A percentile compares a stretch with the other conserved stretches of the same genome.
These are phyloP conservation scores for Suhomyces maxii DNA, from an alignment of 1,139 yeast species.

Conservation along the genomic window DNA sequence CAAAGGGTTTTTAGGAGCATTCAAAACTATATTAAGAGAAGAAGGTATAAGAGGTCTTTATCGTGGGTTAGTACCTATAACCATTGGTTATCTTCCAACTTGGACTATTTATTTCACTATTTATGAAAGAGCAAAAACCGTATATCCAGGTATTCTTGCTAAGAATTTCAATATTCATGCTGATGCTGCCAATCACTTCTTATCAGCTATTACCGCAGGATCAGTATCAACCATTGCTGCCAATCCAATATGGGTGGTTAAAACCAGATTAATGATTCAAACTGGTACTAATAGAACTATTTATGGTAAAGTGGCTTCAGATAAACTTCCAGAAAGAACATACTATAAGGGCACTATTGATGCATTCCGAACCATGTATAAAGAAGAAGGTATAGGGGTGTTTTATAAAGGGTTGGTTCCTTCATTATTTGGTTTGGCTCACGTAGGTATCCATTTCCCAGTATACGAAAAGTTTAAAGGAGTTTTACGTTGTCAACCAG, in stretches of 20 bases:
- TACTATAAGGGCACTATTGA: constrained; percentile 78
- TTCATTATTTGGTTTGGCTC: constrained; percentile 83
- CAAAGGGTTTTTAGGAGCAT: constrained; percentile 38
- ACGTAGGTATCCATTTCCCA: constrained; percentile 97
- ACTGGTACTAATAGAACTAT: constrained; percentile 38
- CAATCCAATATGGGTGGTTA: constrained; percentile 97
- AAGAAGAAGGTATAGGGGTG: constrained; percentile 76
- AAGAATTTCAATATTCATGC: constrained; percentile 32
- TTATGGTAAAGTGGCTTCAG: constrained; percentile 15
- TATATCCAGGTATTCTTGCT: constrained; percentile 38
- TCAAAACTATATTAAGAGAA: constrained; percentile 61
- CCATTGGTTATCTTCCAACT: constrained; percentile 92
- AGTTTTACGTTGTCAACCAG: constrained; percentile 35
- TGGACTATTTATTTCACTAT: constrained; percentile 96
- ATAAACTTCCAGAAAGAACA: constrained; percentile 16
- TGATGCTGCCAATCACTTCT: constrained; percentile 63
- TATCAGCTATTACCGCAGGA: constrained; percentile 89
- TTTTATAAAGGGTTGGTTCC: constrained; percentile 91
- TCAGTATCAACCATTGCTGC: constrained; percentile 82
- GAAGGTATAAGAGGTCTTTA: constrained; percentile 86
- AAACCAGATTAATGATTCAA: constrained; percentile 91
- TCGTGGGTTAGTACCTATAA: constrained; percentile 86
- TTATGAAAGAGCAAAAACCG: constrained; percentile 72
- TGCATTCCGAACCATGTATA: constrained; percentile 78
- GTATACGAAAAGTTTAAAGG: constrained; percentile 81